phyloP scores from a whole-genome alignment of 1,284 basidiomycete genomes.

The Mycena sp. region DNA sequence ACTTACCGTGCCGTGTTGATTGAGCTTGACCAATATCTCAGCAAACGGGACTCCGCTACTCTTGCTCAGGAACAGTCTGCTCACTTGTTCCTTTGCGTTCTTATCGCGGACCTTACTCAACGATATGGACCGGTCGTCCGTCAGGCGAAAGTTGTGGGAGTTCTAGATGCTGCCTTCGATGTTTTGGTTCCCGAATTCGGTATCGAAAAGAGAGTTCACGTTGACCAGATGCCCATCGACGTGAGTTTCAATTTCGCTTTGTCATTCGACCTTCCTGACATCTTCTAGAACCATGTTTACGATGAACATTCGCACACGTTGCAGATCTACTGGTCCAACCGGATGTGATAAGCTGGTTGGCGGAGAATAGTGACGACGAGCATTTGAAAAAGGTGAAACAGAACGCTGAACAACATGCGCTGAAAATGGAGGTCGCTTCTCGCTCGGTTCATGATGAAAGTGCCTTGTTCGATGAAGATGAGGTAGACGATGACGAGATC shows the following conservation, averaged over 20 bases:
- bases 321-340: constrained; percentile 91
- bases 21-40: constrained; percentile 44
- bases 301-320: constrained; percentile 93
- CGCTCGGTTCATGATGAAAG: constrained; percentile 85
- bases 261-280: background rate
- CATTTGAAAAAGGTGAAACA: constrained; percentile 93
- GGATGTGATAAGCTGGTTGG: constrained; percentile 95
- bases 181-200: constrained; percentile 94
- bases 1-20: background rate
- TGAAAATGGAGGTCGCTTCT: constrained; percentile 88
- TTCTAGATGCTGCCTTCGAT: constrained; percentile 96
- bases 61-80: constrained; percentile 96
- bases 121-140: constrained; percentile 95
- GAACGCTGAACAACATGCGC: constrained; percentile 83
- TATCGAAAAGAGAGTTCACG: constrained; percentile 98
- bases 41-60: constrained; percentile 89
- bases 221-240: constrained; percentile 98
- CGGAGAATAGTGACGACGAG: constrained; percentile 94
- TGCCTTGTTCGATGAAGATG: constrained; percentile 90
- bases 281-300: constrained; percentile 84
- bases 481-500: constrained; percentile 80
- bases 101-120: constrained; percentile 92
- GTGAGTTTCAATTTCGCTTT: constrained; percentile 54
- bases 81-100: constrained; percentile 94
- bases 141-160: constrained; percentile 92